Evolutionary conservation across 2,329 filamentous ascomycete genomes (phyloP).

Genomic region (Fusarium sp.): DNA sequence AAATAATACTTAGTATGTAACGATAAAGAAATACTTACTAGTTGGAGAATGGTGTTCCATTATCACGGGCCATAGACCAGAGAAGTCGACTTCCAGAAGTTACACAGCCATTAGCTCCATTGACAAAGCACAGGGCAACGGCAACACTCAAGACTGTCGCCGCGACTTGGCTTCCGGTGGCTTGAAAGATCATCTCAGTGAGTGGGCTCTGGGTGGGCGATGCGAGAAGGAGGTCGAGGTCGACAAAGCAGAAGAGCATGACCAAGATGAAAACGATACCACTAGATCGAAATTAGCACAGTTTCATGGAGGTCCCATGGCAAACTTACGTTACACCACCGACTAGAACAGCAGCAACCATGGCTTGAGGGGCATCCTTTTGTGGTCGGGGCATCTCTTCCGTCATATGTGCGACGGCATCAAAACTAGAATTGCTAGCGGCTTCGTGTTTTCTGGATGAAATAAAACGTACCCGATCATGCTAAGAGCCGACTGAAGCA

Average conservation of each 20-base stretch:
- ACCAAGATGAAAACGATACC: constrained; percentile 55
- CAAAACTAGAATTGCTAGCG: constrained; percentile 48
- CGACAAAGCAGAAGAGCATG: constrained; percentile 56
- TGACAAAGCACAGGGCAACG: constrained; percentile 57
- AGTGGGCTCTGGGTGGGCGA: constrained; percentile 58
- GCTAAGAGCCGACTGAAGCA: constrained; percentile 54
- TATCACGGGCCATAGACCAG: constrained; percentile 60
- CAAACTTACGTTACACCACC: constrained; percentile 54
- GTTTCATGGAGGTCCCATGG: background rate
- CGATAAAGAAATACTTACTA: constrained; percentile 10
- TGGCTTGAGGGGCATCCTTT: constrained; percentile 55
- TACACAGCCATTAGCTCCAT: constrained; percentile 57
- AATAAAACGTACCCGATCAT: constrained; percentile 45
- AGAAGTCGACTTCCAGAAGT: constrained; percentile 58
- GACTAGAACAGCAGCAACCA: constrained; percentile 53
- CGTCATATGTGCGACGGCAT: constrained; percentile 58
- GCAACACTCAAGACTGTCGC: constrained; percentile 56
- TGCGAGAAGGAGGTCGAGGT: constrained; percentile 50
- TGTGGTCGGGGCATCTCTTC: constrained; percentile 59
- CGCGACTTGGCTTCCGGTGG: constrained; percentile 53
- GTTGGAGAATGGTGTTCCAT: constrained; percentile 51
- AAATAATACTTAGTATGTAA: fast-evolving
- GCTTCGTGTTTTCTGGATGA: fast-evolving
- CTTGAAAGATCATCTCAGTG: constrained; percentile 57
- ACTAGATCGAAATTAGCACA: constrained; percentile 26